Conservation (phyloP, 345 rosid genomes). For the Excoecaria agallocha region DNA sequence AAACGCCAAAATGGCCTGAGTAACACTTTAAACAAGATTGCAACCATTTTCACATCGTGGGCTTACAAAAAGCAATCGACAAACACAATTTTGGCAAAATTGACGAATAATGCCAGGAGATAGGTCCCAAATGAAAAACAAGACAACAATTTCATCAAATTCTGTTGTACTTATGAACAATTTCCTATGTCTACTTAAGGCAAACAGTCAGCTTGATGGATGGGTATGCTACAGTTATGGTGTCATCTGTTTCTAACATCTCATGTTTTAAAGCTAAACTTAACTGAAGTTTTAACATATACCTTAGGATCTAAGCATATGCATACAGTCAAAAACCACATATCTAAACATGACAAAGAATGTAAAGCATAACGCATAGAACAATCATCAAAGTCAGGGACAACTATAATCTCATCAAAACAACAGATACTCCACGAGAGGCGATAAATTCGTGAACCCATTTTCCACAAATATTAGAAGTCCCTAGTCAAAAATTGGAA, state of each 20-base stretch:
- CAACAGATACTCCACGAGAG: background rate
- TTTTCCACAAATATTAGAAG: constrained; percentile 9
- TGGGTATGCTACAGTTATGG: no score
- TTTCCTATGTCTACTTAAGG: no score
- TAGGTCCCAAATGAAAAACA: no score
- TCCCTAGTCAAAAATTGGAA: background rate
- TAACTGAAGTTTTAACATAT: no score
- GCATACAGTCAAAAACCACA: no score
- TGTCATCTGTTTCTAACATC: background rate
- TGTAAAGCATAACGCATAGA: background rate
- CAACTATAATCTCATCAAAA: background rate
- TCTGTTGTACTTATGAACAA: no score
- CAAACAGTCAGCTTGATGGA: no score
- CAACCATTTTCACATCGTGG: background rate
- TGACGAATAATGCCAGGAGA: no score
- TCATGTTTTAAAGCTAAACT: no score
- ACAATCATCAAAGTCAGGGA: background rate
- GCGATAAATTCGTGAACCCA: background rate
- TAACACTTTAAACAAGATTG: background rate
- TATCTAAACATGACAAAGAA: background rate
- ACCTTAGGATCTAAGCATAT: no score
- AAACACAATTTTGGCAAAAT: background rate
- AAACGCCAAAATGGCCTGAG: background rate
- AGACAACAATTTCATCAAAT: no score
- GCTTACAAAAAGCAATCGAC: background rate